Evolutionary conservation across 371 early-diverging fungal species (phyloP).

Genomic region (Mucor circinelloides): DNA sequence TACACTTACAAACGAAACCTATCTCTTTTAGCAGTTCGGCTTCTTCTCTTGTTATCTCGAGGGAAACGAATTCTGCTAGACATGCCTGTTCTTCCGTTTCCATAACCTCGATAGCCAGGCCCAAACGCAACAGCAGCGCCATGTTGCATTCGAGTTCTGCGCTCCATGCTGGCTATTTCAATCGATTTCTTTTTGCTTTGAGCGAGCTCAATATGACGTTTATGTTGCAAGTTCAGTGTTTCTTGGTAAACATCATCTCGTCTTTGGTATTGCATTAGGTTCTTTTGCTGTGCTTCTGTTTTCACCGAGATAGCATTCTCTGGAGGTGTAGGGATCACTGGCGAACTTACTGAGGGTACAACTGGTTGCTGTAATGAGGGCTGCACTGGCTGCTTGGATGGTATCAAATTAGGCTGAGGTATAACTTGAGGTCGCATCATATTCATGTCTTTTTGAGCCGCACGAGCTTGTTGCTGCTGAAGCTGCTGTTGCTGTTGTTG

Average conservation of each 20-base stretch:
- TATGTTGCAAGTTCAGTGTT: conserved; percentile 41
- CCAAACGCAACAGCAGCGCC: conserved; percentile 38
- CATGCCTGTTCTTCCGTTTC: conserved; percentile 26
- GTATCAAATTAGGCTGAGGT: conserved; percentile 20
- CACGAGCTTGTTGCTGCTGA: not conserved
- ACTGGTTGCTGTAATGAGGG: conserved; percentile 31
- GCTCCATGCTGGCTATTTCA: conserved; percentile 36
- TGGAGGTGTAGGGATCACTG: conserved; percentile 22
- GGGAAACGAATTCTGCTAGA: conserved; percentile 38
- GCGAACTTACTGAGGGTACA: conserved; percentile 14
- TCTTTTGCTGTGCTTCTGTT: conserved; percentile 12
- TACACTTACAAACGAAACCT: conserved; percentile 31
- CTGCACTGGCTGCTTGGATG: conserved; percentile 26
- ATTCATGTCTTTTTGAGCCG: not conserved
- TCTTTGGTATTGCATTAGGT: conserved; percentile 30
- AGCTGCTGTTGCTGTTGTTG: conserved; percentile 2
- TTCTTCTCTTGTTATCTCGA: conserved; percentile 35
- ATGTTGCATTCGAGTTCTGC: conserved; percentile 36
- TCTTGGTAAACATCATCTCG: conserved; percentile 46
- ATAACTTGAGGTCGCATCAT: conserved; percentile 1
- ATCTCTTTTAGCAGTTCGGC: conserved; percentile 20
- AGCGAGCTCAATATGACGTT: conserved; percentile 46
- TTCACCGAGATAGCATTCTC: conserved; percentile 25
- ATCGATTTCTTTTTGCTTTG: conserved; percentile 45
- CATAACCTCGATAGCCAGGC: conserved; percentile 43